A percentile compares a stretch with the other conserved stretches of the same genome.
Evolutionary conservation across 1,284 basidiomycete genomes (phyloP).

Genomic region (Pholiota adiposa): DNA sequence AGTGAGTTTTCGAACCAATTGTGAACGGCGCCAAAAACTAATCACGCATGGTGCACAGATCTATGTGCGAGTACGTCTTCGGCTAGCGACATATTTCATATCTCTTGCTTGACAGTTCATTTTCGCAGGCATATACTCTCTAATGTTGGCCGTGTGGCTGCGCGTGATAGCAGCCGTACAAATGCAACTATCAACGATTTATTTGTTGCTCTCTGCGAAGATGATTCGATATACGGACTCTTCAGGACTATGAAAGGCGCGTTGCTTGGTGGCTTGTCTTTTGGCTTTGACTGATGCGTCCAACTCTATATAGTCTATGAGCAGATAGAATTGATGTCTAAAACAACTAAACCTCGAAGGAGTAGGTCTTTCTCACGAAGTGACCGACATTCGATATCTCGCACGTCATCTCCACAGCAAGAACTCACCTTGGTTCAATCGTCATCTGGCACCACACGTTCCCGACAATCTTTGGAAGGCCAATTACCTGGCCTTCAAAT

Average conservation of each 20-base stretch:
- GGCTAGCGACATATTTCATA: conserved; percentile 13
- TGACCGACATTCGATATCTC: conserved; percentile 41
- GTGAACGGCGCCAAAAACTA: conserved; percentile 18
- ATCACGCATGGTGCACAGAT: conserved; percentile 45
- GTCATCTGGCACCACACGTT: conserved; percentile 27
- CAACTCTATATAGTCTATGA: conserved; percentile 60
- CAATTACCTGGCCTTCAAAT: conserved; percentile 30
- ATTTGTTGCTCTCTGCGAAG: conserved; percentile 86
- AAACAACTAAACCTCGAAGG: conserved; percentile 57
- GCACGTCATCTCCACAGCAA: conserved; percentile 43
- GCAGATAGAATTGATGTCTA: conserved; percentile 74
- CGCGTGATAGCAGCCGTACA: conserved; percentile 82
- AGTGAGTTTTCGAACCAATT: conserved; percentile 60
- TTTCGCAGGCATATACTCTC: conserved; percentile 75
- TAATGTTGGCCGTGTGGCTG: conserved; percentile 81
- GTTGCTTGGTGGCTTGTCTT: conserved; percentile 9
- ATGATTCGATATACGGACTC: conserved; percentile 80
- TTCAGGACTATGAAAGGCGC: conserved; percentile 85
- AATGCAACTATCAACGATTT: conserved; percentile 79
- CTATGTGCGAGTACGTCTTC: conserved; percentile 80
- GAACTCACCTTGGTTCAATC: conserved; percentile 32
- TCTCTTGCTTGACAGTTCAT: conserved; percentile 17
- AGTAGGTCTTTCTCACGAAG: conserved; percentile 70
- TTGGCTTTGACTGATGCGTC: conserved; percentile 8
- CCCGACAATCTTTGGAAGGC: conserved; percentile 49